Evolutionary conservation across 139 green algal genomes (phyloP).

Genomic region (Raphidocelis subcapitata): DNA sequence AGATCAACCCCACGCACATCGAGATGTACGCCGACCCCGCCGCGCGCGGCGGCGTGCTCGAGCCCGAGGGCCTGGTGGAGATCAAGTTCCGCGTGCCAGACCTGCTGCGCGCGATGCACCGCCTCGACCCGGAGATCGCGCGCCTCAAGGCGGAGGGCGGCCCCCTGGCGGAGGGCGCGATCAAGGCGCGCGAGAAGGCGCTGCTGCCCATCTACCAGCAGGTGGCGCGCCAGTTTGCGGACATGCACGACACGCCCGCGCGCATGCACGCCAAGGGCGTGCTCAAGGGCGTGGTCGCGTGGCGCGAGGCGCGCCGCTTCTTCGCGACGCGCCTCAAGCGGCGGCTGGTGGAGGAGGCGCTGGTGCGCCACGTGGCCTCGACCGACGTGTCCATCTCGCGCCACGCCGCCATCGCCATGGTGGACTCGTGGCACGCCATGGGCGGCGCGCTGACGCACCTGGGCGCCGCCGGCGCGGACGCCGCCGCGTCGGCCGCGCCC

Average conservation of each 20-base stretch:
- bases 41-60: slow-evolving; percentile 89
- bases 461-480: not conserved
- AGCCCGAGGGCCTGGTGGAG: slow-evolving; percentile 97
- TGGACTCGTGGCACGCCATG: not conserved
- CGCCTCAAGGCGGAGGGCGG: slow-evolving; percentile 43
- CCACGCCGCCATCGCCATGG: slow-evolving; percentile 21
- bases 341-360: slow-evolving; percentile 67
- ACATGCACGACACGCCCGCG: slow-evolving; percentile 96
- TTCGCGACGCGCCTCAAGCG: slow-evolving; percentile 80
- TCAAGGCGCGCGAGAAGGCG: slow-evolving; percentile 63
- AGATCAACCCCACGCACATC: slow-evolving; percentile 80
- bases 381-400: slow-evolving; percentile 33
- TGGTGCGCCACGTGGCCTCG: slow-evolving; percentile 55
- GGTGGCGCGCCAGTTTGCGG: slow-evolving; percentile 89
- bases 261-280: slow-evolving; percentile 88
- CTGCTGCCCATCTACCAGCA: slow-evolving; percentile 89
- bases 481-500: not conserved
- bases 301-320: slow-evolving; percentile 78
- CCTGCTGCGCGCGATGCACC: slow-evolving; percentile 85
- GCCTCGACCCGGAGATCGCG: slow-evolving; percentile 73
- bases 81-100: slow-evolving; percentile 95
- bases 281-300: slow-evolving; percentile 85
- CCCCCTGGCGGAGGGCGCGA: slow-evolving; percentile 31
- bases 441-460: not conserved
- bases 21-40: slow-evolving; percentile 85